A percentile compares a stretch with the other conserved stretches of the same genome.
Evolutionary conservation across 345 rosid genomes (phyloP).

Genomic region (Salix brachista): DNA sequence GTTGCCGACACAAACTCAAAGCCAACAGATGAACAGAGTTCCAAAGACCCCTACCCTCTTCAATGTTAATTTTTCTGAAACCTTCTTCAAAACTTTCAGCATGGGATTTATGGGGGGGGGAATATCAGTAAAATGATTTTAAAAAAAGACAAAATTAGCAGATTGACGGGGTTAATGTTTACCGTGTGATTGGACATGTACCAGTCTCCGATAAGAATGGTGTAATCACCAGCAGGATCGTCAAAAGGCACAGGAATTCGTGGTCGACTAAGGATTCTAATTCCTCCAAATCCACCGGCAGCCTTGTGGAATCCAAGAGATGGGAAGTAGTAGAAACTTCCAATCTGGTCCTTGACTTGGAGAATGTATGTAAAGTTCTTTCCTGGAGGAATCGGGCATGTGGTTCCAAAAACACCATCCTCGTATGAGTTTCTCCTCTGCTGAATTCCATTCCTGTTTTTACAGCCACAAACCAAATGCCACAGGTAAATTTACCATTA

Average conservation of each 20-base stretch:
- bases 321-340: constrained; percentile 91
- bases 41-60: background rate
- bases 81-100: too few relatives aligned
- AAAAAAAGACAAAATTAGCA: background rate
- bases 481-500: background rate
- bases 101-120: too few relatives aligned
- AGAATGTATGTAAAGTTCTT: constrained; percentile 70
- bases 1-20: background rate
- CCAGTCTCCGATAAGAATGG: constrained; percentile 87
- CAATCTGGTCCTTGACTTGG: constrained; percentile 90
- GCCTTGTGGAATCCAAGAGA: constrained; percentile 90
- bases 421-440: constrained; percentile 79
- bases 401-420: constrained; percentile 81
- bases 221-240: constrained; percentile 71
- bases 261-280: constrained; percentile 77
- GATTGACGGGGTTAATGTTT: background rate
- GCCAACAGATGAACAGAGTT: background rate
- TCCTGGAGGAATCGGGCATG: constrained; percentile 91
- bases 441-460: constrained; percentile 68
- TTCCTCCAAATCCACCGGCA: constrained; percentile 82
- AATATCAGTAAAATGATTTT: too few relatives aligned
- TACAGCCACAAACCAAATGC: background rate
- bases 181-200: constrained; percentile 64
- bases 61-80: too few relatives aligned
- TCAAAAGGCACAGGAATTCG: constrained; percentile 82